Conservation (phyloP, 495 filamentous ascomycete genomes). For the Penicillium soppii region DNA sequence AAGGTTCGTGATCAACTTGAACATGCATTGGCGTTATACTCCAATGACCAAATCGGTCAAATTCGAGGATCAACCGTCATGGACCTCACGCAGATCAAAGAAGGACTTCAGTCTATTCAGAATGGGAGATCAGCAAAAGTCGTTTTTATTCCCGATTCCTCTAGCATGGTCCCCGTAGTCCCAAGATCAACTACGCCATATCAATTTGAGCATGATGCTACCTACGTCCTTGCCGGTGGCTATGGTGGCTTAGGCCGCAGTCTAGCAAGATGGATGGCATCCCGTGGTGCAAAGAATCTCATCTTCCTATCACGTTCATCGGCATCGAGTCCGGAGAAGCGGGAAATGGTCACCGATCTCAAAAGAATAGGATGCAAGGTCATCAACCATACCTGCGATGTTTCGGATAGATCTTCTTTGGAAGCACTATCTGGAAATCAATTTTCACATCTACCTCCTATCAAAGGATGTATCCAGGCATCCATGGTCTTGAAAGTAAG, state of each 20-base stretch:
- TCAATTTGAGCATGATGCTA: constrained; percentile 18
- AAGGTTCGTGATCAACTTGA: neutral
- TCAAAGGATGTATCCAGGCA: constrained; percentile 40
- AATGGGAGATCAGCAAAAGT: constrained; percentile 1
- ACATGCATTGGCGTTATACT: constrained; percentile 4
- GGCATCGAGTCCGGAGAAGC: constrained; percentile 1
- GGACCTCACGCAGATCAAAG: constrained; percentile 11
- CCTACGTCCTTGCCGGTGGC: constrained; percentile 36
- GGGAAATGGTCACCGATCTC: constrained; percentile 15
- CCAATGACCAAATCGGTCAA: constrained; percentile 6
- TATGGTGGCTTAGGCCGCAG: constrained; percentile 42
- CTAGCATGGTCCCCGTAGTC: constrained; percentile 13
- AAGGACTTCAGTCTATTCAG: neutral
- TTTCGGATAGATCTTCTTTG: constrained; percentile 19
- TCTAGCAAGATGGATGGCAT: constrained; percentile 38
- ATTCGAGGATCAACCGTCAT: neutral
- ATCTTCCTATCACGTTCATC: constrained; percentile 28
- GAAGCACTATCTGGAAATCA: constrained; percentile 6
- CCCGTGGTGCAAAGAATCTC: constrained; percentile 25
- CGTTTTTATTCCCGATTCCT: constrained; percentile 8
- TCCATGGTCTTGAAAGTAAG: constrained; percentile 40
- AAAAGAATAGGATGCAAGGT: constrained; percentile 14
- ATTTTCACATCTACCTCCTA: constrained; percentile 20
- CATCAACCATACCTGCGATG: constrained; percentile 17
- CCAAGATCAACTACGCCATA: constrained; percentile 11